Evolutionary conservation across 2,329 filamentous ascomycete genomes (phyloP), one percentile per base, ranked within the genome.

Genomic region (Byssothecium circinans): DNA sequence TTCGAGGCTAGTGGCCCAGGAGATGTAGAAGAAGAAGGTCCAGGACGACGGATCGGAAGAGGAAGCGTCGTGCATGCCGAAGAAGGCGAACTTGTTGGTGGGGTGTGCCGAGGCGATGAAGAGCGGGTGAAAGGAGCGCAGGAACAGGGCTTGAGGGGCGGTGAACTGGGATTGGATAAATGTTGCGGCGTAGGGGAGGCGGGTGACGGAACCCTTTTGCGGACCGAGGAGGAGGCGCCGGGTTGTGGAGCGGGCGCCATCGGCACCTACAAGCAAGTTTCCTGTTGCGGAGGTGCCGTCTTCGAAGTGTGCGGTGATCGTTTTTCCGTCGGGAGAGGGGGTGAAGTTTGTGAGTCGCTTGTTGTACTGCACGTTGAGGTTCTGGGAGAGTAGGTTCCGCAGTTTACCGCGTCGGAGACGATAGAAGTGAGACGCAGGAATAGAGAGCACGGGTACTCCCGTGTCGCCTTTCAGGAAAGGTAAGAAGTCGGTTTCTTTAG

Each of bases 1-100:
- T 42, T 75, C 69, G 1, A 72, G 22, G 27, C 57, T 64, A 8
- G 60, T 68, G 15, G 43, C 53, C 73, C 74, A 78, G 10, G 75
- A 77, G 41, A 78, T 74, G 56, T 79, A 79, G 61, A 74, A 77
- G 59, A 74, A 74, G 53, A 77, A 77, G 3, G 67, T 69, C 75
- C 74, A 76, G 4, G 60, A 62, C 18, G 73, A 71, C 1, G 74
- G 75, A 8, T 68, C 56, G 15, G 69, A 58, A 12, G 63, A 51
- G 36, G 71, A 63, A 2, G 68, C 60, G 52, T 76, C 69, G 23
- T 77, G 74, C 48, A 73, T 64, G n/a, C 72, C 71, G 42, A 79
- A 74, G 62, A 77, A 75, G 15, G 71, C 69, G 46, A 78, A 74
- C 22, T 67, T 64, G 41, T 74, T 72, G 17, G 65, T 63, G 4